Base-by-base conservation (phyloP, 768 basidiomycete genomes). In the Kwoniella sp. region DNA sequence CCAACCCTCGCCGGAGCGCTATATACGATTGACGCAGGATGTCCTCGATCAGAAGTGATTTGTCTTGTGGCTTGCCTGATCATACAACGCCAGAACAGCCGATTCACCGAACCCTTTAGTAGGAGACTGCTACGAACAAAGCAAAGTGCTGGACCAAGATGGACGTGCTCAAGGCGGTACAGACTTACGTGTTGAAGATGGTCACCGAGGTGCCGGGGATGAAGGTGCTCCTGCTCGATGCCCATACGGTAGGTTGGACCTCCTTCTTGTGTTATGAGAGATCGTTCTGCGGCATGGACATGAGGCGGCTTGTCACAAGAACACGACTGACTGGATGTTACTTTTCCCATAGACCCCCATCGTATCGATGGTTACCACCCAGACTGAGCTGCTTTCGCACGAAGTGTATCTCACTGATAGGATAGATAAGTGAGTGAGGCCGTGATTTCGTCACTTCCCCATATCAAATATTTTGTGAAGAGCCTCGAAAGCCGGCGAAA, bases 391-490 rank as follows among this genome's bases (percentile, higher is more conserved):
- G 29, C 84, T 99, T 48, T 89, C 93, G 2, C 93, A 98, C 72
- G 94, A 99, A 78, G 92, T 98, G 48, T 99, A 99, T 82, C 86
- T 99, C 58, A 99, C 95, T 3, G 96, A 99, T 83, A 86, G 93
- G 61, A 92, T 99, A 76, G 96, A 98, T 84, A 98, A 98, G 84
- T 88, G 84, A 34, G 77, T 78, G n/a, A n/a, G n/a, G 17, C 55
- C 30, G 13, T 34, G 34, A 13, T 13, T 5, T 34, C 13, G 7
- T 34, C 34, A 34, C 34, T 34, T 13, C 5, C 7, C 34, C 13
- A 13, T 34, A 34, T n/a, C n/a, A n/a, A n/a, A n/a, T n/a, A n/a
- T n/a, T n/a, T n/a, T n/a, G n/a, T n/a, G n/a, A n/a, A n/a, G n/a
- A n/a, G n/a, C n/a, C n/a, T n/a, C n/a, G n/a, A n/a, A n/a, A n/a